These are phyloP conservation scores for Phyllosticta citrichinensis DNA, from an alignment of 2,329 filamentous ascomycete genomes.

Conservation along the genomic window DNA sequence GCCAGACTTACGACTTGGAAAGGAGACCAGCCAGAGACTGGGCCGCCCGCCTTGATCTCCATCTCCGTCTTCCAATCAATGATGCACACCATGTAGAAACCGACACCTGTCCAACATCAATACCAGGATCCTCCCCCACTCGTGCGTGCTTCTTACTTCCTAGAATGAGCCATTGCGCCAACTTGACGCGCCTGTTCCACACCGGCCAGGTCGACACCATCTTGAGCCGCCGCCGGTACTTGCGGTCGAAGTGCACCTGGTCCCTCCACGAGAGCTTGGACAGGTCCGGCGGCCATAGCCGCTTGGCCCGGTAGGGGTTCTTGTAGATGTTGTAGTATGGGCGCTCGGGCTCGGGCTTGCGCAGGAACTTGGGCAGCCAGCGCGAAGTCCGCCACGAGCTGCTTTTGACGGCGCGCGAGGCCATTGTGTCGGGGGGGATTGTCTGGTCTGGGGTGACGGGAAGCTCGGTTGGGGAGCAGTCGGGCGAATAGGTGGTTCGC, in stretches of 20 bases:
- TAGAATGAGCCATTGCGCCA: conserved; percentile 53
- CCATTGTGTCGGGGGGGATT: neutral
- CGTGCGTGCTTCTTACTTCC: conserved; percentile 34
- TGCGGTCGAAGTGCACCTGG: conserved; percentile 68
- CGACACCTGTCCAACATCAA: conserved; percentile 18
- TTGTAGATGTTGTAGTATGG: conserved; percentile 34
- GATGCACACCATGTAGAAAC: neutral
- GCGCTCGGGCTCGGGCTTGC: conserved; percentile 22
- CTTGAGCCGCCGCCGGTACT: conserved; percentile 60
- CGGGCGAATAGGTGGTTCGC: neutral
- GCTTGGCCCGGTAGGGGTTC: conserved; percentile 56
- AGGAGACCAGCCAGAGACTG: neutral
- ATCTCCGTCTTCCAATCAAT: neutral
- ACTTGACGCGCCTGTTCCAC: conserved; percentile 55
- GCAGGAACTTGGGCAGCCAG: conserved; percentile 6
- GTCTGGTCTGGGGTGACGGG: neutral
- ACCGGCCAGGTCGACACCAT: conserved; percentile 51
- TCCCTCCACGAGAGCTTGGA: conserved; percentile 57
- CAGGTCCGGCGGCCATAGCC: conserved; percentile 72
- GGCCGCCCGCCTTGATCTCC: neutral
- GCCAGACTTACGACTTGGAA: neutral
- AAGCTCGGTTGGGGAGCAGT: neutral
- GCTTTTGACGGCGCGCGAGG: neutral
- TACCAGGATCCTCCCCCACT: conserved; percentile 2
- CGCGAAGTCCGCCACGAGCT: neutral